Percentiles rank a stretch among this genome's conserved stretches.
Evolutionary conservation across 257 asterid species (phyloP).

Genomic region (Cruciata laevipes): DNA sequence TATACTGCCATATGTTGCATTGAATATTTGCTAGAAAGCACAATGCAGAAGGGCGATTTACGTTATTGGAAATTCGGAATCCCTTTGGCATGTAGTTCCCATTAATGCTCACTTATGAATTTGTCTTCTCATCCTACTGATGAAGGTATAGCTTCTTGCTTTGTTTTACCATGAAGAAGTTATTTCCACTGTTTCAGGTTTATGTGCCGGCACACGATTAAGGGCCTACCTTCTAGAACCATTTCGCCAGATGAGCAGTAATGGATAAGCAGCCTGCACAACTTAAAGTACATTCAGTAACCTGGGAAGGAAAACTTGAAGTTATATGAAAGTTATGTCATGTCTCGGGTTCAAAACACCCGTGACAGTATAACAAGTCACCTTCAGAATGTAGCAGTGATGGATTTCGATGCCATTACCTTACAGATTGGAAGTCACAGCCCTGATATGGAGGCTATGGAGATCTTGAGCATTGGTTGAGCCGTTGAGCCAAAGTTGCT

Average conservation of each 20-base stretch:
- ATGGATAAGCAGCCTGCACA: constrained; percentile 7
- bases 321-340: not conserved
- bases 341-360: not conserved
- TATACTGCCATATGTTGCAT: not conserved
- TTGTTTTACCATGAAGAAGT: constrained; percentile 4
- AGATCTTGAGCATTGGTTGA: too few relatives aligned
- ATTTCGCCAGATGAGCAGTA: constrained; percentile 59
- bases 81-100: not conserved
- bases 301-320: not conserved
- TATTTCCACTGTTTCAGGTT: constrained; percentile 41
- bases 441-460: too few relatives aligned
- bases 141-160: not conserved
- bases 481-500: too few relatives aligned
- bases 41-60: not conserved
- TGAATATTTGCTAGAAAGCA: not conserved
- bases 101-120: not conserved
- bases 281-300: not conserved
- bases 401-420: not conserved
- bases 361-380: not conserved
- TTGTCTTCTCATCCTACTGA: not conserved
- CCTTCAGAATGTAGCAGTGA: not conserved
- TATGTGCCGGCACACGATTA: constrained; percentile 74
- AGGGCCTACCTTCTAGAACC: constrained; percentile 52
- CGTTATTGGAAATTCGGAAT: not conserved
- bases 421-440: too few relatives aligned